phyloP scores from a whole-genome alignment of 2,329 filamentous ascomycete genomes.

The Aspergillus sp. region DNA sequence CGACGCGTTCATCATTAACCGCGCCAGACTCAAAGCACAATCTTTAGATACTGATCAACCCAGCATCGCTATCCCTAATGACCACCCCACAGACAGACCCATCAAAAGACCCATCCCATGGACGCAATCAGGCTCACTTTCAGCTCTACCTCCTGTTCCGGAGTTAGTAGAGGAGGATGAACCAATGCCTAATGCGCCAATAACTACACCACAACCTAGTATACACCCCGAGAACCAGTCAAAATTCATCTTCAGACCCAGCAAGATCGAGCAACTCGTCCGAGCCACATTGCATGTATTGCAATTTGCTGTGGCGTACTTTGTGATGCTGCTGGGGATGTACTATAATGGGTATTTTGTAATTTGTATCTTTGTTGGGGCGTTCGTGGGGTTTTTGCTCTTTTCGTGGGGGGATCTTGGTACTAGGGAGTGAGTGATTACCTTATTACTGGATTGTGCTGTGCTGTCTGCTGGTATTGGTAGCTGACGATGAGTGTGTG shows the following conservation, averaged over 20 bases:
- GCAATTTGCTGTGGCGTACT: conserved; percentile 75
- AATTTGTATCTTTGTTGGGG: conserved; percentile 76
- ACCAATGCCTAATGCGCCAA: background rate
- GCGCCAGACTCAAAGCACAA: conserved; percentile 42
- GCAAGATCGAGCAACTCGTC: conserved; percentile 63
- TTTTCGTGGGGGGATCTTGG: conserved; percentile 63
- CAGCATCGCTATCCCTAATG: background rate
- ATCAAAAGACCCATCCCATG: background rate
- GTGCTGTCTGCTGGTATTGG: no score
- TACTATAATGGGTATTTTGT: conserved; percentile 74
- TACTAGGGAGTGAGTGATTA: conserved; percentile 16
- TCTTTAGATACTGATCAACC: conserved; percentile 12
- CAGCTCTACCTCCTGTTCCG: background rate
- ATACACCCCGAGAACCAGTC: background rate
- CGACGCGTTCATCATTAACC: conserved; percentile 64
- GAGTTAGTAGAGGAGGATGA: background rate
- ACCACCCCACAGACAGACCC: no score
- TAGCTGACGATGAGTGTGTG: no score
- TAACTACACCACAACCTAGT: background rate
- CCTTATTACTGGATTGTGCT: no score
- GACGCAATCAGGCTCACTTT: background rate
- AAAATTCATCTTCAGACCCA: conserved; percentile 54
- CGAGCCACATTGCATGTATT: conserved; percentile 68
- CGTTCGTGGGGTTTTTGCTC: conserved; percentile 69
- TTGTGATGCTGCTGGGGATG: conserved; percentile 71